A percentile compares a stretch with the other conserved stretches of the same genome.
These are phyloP conservation scores for Platanthera zijinensis DNA, from an alignment of 106 monocot species.

Conservation along the genomic window DNA sequence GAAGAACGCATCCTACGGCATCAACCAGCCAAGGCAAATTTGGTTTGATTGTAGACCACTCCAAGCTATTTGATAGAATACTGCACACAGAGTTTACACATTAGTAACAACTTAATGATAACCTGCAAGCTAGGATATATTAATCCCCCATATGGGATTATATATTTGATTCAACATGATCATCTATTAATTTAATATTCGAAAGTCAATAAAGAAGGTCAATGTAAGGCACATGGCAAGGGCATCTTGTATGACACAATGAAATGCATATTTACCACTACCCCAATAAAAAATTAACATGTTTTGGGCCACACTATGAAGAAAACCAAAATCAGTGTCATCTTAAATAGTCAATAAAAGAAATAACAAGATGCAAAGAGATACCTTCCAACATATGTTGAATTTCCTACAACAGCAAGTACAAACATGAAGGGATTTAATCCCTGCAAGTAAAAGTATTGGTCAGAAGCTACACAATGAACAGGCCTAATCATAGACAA, in stretches of 20 bases:
- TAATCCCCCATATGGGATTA: not conserved
- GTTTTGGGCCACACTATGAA: not conserved
- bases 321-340: not conserved
- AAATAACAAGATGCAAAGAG: not conserved
- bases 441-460: conserved; percentile 39
- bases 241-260: too few relatives aligned
- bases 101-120: not conserved
- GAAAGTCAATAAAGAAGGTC: too few relatives aligned
- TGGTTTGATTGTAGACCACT: conserved; percentile 59
- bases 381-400: conserved; percentile 90
- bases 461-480: not conserved
- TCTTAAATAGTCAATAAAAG: not conserved
- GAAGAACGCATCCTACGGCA: conserved; percentile 80
- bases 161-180: too few relatives aligned
- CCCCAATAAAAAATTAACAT: not conserved
- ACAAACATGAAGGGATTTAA: conserved; percentile 76
- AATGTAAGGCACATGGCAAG: too few relatives aligned
- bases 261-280: too few relatives aligned
- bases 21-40: conserved; percentile 86
- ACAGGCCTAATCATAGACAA: not conserved
- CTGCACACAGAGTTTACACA: conserved; percentile 28
- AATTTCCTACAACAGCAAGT: conserved; percentile 74
- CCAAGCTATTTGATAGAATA: conserved; percentile 70
- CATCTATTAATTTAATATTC: too few relatives aligned
- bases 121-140: too few relatives aligned